Evolutionary conservation across 2,329 filamentous ascomycete species (phyloP).

Genomic region (Emydomyces testavorans): DNA sequence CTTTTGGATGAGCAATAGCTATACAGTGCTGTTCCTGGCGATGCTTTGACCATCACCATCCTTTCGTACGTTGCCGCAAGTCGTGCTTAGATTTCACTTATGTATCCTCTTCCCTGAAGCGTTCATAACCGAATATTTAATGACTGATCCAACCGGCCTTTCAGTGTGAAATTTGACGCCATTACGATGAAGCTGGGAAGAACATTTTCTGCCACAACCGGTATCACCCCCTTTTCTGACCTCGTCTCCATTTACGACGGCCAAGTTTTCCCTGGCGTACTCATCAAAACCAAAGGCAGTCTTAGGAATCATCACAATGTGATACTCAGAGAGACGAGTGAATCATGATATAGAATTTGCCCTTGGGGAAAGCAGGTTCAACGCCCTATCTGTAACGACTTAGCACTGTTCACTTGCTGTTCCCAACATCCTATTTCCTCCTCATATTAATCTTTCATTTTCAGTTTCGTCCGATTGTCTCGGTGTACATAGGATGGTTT

Average conservation of each 20-base stretch:
- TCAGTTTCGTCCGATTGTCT: not conserved
- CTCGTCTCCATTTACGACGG: too few species aligned
- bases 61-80: not conserved
- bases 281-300: too few species aligned
- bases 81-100: not conserved
- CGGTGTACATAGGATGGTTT: conserved; percentile 3
- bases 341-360: not conserved
- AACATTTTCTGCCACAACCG: too few species aligned
- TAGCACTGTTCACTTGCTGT: not conserved
- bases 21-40: not conserved
- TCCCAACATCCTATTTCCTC: not conserved
- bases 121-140: not conserved
- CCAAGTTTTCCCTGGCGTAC: too few species aligned
- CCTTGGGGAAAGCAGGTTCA: not conserved
- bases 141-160: not conserved
- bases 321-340: too few species aligned
- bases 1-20: conserved; percentile 7
- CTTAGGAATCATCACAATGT: too few species aligned
- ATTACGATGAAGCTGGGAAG: not conserved
- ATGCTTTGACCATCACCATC: not conserved
- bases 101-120: not conserved
- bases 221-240: not conserved
- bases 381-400: not conserved
- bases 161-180: not conserved
- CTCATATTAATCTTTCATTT: not conserved